These are phyloP conservation scores for Aethionema arabicum DNA, from an alignment of 345 rosid genomes.

Conservation along the genomic window DNA sequence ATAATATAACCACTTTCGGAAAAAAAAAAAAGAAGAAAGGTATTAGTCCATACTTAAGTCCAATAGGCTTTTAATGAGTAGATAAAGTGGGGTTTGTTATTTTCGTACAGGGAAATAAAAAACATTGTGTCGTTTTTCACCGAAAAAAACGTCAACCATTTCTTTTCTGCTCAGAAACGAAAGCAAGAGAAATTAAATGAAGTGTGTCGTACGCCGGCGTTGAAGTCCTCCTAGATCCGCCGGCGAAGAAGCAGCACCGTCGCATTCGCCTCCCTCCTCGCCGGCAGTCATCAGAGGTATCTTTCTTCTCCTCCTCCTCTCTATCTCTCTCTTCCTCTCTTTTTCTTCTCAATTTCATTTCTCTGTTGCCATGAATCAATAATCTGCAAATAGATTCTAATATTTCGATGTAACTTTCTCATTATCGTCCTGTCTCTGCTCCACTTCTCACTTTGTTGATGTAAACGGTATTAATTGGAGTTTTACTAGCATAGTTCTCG, in stretches of 20 bases:
- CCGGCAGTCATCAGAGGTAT: slow-evolving; percentile 17
- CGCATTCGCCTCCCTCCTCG: neutral
- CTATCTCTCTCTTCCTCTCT: neutral
- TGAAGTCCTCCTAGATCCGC: slow-evolving; percentile 17
- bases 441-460: neutral
- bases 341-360: slow-evolving; percentile 5
- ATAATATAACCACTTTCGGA: no score
- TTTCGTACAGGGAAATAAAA: neutral
- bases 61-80: neutral
- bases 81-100: slow-evolving; percentile 1
- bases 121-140: slow-evolving; percentile 20
- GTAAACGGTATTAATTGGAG: neutral
- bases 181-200: neutral
- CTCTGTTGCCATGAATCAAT: neutral
- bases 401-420: slow-evolving; percentile 1
- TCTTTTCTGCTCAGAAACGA: slow-evolving; percentile 5
- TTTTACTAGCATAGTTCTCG: neutral
- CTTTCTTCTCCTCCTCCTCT: neutral
- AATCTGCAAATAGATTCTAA: slow-evolving; percentile 3
- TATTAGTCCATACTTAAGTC: no score
- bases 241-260: slow-evolving; percentile 16
- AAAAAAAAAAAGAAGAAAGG: no score
- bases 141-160: slow-evolving; percentile 25
- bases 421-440: neutral
- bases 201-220: slow-evolving; percentile 16